A percentile compares a stretch with the other conserved stretches of the same genome.
Conservation (phyloP, 306 rosid genomes). For the Ormosia semicastrata region DNA sequence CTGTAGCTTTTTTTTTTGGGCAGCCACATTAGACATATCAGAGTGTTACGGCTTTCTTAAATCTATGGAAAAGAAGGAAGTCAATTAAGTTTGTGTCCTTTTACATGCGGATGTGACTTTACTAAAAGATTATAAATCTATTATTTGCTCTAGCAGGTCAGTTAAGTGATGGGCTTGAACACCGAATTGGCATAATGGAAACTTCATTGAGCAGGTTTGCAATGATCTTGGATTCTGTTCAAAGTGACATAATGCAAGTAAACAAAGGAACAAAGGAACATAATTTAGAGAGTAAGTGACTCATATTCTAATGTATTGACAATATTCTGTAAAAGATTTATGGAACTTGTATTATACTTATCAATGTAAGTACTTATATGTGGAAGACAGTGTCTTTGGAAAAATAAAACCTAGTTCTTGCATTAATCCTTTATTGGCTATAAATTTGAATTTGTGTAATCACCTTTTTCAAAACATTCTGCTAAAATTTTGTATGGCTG, state of each 20-base stretch:
- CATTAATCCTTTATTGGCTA: neutral
- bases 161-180: slow-evolving; percentile 79
- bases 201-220: slow-evolving; percentile 78
- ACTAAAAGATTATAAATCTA: slow-evolving; percentile 3
- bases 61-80: neutral
- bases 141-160: slow-evolving; percentile 58
- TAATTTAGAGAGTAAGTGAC: slow-evolving; percentile 69
- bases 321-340: slow-evolving; percentile 20
- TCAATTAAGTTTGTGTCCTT: slow-evolving; percentile 20
- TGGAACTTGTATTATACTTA: slow-evolving; percentile 2
- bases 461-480: neutral
- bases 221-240: slow-evolving; percentile 93
- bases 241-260: slow-evolving; percentile 78
- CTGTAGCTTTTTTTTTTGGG: neutral
- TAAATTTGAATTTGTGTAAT: neutral
- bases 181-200: slow-evolving; percentile 82
- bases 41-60: slow-evolving; percentile 11
- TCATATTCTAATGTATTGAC: slow-evolving; percentile 22
- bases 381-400: neutral
- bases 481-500: slow-evolving; percentile 1
- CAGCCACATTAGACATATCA: neutral
- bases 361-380: neutral
- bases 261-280: slow-evolving; percentile 84
- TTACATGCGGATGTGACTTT: neutral
- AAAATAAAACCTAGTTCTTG: slow-evolving; percentile 1